Evolutionary conservation across 805 yeast species (phyloP).

Genomic region (Hemisphaericaspora nanyangensis): DNA sequence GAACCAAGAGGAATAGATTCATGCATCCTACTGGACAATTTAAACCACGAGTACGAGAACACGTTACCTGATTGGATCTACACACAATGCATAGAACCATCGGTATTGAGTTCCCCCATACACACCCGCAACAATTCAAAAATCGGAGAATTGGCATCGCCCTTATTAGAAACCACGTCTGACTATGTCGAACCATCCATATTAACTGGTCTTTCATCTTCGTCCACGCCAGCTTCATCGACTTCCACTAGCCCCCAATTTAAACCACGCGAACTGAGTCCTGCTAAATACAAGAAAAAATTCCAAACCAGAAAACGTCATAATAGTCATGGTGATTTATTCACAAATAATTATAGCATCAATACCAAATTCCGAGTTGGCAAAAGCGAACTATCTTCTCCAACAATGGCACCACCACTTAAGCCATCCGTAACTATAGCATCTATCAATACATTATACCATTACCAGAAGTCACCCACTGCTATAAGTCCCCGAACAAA

Average conservation of each 20-base stretch:
- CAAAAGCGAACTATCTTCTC: constrained; percentile 6
- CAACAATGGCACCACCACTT: constrained; percentile 5
- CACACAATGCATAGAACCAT: constrained; percentile 1
- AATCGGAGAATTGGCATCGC: constrained; percentile 19
- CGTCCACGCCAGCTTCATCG: neutral
- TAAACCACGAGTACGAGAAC: constrained; percentile 9
- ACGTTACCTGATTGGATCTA: neutral
- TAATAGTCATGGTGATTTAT: constrained; percentile 8
- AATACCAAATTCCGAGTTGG: constrained; percentile 2
- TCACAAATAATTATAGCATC: constrained; percentile 2
- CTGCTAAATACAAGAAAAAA: constrained; percentile 6
- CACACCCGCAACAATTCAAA: constrained; percentile 1
- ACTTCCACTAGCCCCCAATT: constrained; percentile 5
- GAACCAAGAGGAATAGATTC: neutral
- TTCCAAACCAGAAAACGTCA: constrained; percentile 2
- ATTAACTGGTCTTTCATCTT: neutral
- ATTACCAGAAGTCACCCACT: neutral
- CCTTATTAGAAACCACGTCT: constrained; percentile 16
- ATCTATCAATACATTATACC: constrained; percentile 5
- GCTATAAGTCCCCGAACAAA: neutral
- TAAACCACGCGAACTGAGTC: constrained; percentile 5
- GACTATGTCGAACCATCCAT: neutral
- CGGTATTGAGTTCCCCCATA: neutral
- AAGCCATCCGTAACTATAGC: constrained; percentile 6
- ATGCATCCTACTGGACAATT: constrained; percentile 2